A percentile compares a stretch with the other conserved stretches of the same genome.
Evolutionary conservation across 2,329 filamentous ascomycete species (phyloP).

Genomic region (Coleophoma crateriformis): DNA sequence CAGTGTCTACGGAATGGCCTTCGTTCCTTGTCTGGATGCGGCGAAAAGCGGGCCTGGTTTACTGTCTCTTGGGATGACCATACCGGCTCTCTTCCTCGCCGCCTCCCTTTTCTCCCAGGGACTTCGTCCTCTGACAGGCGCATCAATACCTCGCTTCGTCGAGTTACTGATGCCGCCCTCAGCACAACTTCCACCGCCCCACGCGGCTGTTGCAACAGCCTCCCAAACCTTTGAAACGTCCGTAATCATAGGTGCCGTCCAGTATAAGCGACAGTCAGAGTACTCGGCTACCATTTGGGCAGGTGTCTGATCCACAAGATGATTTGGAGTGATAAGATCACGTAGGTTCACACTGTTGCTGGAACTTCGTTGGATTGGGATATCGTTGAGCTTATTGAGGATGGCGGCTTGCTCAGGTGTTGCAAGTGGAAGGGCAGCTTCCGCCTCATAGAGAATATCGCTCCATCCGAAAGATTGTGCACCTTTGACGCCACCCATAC

Average conservation of each 20-base stretch:
- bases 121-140: neutral
- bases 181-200: slow-evolving; percentile 32
- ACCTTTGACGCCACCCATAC: slow-evolving; percentile 61
- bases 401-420: slow-evolving; percentile 10
- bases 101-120: neutral
- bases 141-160: slow-evolving; percentile 4
- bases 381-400: slow-evolving; percentile 10
- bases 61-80: neutral
- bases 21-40: no score
- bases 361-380: slow-evolving; percentile 15
- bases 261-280: slow-evolving; percentile 56
- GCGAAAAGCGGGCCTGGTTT: no score
- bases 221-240: slow-evolving; percentile 49
- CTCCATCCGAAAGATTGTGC: slow-evolving; percentile 26
- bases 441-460: slow-evolving; percentile 12
- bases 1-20: no score
- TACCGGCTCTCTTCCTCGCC: neutral
- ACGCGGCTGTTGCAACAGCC: slow-evolving; percentile 32
- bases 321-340: slow-evolving; percentile 27
- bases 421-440: slow-evolving; percentile 4
- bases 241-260: slow-evolving; percentile 45
- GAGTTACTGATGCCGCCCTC: slow-evolving; percentile 10
- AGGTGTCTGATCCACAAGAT: slow-evolving; percentile 33
- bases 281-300: slow-evolving; percentile 57
- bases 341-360: slow-evolving; percentile 35